A percentile compares a stretch with the other conserved stretches of the same genome.
Conservation (phyloP, 2,329 filamentous ascomycete genomes). For the Cladophialophora psammophila region DNA sequence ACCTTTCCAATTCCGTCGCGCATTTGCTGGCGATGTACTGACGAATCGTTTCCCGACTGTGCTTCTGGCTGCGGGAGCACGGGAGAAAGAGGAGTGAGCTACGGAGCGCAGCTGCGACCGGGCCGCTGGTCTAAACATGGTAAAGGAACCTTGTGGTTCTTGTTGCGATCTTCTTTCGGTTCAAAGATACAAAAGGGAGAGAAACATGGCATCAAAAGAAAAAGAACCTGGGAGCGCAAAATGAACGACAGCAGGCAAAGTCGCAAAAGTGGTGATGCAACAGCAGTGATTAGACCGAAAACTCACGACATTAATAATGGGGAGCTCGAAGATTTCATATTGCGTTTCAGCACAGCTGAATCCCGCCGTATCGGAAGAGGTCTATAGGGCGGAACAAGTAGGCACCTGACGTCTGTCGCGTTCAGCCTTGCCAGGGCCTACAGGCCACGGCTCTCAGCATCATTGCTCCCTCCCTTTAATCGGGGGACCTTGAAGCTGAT, state of each 20-base stretch:
- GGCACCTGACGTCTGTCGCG: background rate
- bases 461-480: no score
- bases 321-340: constrained; percentile 13
- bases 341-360: background rate
- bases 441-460: background rate
- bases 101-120: constrained; percentile 52
- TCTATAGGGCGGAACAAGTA: background rate
- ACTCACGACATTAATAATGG: constrained; percentile 12
- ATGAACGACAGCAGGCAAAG: constrained; percentile 11
- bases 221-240: constrained; percentile 5
- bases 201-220: constrained; percentile 13
- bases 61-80: constrained; percentile 28
- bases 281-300: background rate
- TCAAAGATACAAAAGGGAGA: background rate
- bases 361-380: background rate
- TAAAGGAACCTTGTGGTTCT: constrained; percentile 5
- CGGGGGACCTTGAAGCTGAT: no score
- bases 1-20: constrained; percentile 84
- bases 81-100: constrained; percentile 28
- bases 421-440: no score
- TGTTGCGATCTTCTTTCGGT: background rate
- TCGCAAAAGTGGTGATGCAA: constrained; percentile 21
- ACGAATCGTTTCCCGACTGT: constrained; percentile 55
- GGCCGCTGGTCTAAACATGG: constrained; percentile 62
- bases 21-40: constrained; percentile 65